Evolutionary conservation across 306 rosid genomes (phyloP).

Genomic region (Cucumis hystrix): DNA sequence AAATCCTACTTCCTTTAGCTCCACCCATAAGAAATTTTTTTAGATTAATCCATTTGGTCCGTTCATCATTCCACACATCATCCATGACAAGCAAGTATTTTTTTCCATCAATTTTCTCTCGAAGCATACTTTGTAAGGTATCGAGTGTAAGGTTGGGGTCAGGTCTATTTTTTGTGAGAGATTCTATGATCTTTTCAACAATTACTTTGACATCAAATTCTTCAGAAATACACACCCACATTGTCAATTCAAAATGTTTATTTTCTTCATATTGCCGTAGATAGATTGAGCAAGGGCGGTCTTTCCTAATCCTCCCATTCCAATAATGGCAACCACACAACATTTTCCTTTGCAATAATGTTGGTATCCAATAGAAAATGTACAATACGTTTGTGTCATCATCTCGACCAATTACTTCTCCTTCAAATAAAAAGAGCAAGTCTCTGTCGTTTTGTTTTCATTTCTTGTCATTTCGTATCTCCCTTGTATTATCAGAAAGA

Average conservation of each 20-base stretch:
- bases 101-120: not conserved
- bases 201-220: not conserved
- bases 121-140: not conserved
- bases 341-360: not conserved
- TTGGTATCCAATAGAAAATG: not conserved
- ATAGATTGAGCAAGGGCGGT: not conserved
- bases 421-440: no score
- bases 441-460: no score
- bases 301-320: conserved; percentile 4
- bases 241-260: not conserved
- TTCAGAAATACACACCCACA: conserved; percentile 17
- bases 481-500: no score
- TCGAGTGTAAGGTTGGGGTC: not conserved
- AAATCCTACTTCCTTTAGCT: not conserved
- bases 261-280: not conserved
- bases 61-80: not conserved
- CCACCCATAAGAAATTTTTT: not conserved
- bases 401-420: not conserved
- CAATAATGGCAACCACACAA: not conserved
- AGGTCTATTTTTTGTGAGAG: not conserved
- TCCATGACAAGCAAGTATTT: not conserved
- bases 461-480: no score
- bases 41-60: not conserved
- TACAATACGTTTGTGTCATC: not conserved
- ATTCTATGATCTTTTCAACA: not conserved